A percentile compares a stretch with the other conserved stretches of the same genome.
Evolutionary conservation across 1,284 basidiomycete genomes (phyloP).

Genomic region (Cutaneotrichosporon dermatis): DNA sequence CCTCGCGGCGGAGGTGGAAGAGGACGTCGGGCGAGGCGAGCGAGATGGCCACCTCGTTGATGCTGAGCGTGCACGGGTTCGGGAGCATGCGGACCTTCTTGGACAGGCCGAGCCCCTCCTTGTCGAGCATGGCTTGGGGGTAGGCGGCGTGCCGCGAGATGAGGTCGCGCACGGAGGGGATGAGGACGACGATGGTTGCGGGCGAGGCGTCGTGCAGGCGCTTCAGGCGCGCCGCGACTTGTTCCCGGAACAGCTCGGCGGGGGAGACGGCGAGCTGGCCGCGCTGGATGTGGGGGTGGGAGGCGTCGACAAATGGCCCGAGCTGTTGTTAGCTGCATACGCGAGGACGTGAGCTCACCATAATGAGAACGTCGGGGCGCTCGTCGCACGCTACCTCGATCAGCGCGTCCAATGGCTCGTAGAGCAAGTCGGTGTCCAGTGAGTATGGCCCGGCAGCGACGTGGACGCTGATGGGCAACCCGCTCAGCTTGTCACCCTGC

Average conservation of each 20-base stretch:
- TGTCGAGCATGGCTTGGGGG: conserved; percentile 72
- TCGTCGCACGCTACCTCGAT: conserved; percentile 57
- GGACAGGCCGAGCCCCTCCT: conserved; percentile 48
- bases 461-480: conserved; percentile 59
- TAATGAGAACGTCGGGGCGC: conserved; percentile 70
- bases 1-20: conserved; percentile 82
- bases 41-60: conserved; percentile 79
- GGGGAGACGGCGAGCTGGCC: conserved; percentile 69
- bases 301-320: conserved; percentile 80
- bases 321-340: conserved; percentile 54
- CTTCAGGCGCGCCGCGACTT: conserved; percentile 61
- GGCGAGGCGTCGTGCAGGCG: conserved; percentile 62
- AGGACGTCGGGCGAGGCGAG: conserved; percentile 77
- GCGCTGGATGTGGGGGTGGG: conserved; percentile 66
- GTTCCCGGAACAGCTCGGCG: conserved; percentile 62
- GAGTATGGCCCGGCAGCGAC: conserved; percentile 80
- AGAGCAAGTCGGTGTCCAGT: conserved; percentile 68
- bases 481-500: conserved; percentile 42
- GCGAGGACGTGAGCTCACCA: conserved; percentile 56
- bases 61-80: conserved; percentile 76
- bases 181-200: conserved; percentile 64
- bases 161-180: conserved; percentile 79
- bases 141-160: conserved; percentile 75
- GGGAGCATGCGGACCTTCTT: conserved; percentile 72
- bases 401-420: conserved; percentile 63